Percentiles rank a stretch among this genome's conserved stretches.
phyloP scores from a whole-genome alignment of 2,329 filamentous ascomycete genomes.

The Pseudogymnoascus sp. region DNA sequence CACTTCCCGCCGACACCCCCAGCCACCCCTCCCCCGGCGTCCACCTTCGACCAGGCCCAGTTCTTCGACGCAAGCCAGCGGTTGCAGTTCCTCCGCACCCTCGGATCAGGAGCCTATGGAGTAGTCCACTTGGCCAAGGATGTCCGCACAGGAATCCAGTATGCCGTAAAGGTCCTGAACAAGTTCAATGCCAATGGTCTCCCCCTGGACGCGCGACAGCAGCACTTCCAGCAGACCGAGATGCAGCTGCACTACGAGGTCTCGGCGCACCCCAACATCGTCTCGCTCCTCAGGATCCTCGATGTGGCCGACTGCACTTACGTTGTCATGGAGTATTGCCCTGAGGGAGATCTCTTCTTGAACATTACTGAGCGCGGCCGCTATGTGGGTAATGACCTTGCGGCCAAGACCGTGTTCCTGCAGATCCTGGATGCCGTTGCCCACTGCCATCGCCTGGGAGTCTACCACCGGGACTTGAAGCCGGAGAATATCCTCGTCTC shows the following conservation, averaged over 20 bases:
- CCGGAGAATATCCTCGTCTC: constrained; percentile 95
- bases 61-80: constrained; percentile 2
- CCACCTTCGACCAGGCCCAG: neutral
- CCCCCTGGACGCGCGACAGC: constrained; percentile 72
- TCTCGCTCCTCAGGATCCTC: constrained; percentile 88
- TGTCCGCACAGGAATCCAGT: constrained; percentile 69
- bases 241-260: constrained; percentile 86
- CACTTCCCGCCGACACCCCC: neutral
- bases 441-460: constrained; percentile 84
- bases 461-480: constrained; percentile 96
- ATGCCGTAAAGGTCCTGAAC: constrained; percentile 95
- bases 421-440: constrained; percentile 95
- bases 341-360: constrained; percentile 91
- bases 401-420: constrained; percentile 81
- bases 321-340: constrained; percentile 93
- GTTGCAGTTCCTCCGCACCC: constrained; percentile 72
- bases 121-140: constrained; percentile 89
- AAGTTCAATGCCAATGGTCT: constrained; percentile 68
- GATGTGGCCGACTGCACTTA: constrained; percentile 88
- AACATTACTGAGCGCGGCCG: constrained; percentile 94
- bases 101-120: constrained; percentile 92
- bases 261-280: constrained; percentile 83
- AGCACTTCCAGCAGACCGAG: constrained; percentile 85
- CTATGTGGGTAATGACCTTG: constrained; percentile 84
- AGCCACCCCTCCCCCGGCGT: neutral